Percentiles rank a stretch among this genome's conserved stretches.
These are phyloP conservation scores for Rhizophagus clarus DNA, from an alignment of 192 early-diverging fungal species.

Conservation along the genomic window DNA sequence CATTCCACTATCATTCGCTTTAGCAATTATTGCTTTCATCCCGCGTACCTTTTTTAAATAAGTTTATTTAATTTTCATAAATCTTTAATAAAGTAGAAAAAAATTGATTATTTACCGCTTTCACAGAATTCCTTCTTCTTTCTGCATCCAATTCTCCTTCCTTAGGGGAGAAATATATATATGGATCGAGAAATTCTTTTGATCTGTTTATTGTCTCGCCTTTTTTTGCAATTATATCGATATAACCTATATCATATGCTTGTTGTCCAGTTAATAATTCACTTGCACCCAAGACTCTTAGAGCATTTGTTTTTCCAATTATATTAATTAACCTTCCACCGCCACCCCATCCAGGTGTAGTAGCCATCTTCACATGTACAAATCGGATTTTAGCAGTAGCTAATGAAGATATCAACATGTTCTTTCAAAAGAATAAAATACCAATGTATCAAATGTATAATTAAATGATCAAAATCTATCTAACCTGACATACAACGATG, in stretches of 20 bases:
- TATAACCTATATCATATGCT: constrained; percentile 45
- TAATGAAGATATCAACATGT: neutral
- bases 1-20: neutral
- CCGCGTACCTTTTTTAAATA: neutral
- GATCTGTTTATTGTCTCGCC: constrained; percentile 34
- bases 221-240: constrained; percentile 36
- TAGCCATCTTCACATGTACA: constrained; percentile 63
- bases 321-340: constrained; percentile 44
- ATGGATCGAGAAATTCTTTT: constrained; percentile 44
- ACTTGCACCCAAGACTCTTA: constrained; percentile 51
- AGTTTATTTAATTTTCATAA: neutral
- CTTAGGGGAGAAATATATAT: constrained; percentile 30
- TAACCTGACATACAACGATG: constrained; percentile 47
- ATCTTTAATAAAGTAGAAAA: neutral
- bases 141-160: neutral
- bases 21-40: constrained; percentile 9
- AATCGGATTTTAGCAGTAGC: constrained; percentile 52
- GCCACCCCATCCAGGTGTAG: constrained; percentile 69
- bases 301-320: constrained; percentile 49
- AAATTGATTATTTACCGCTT: constrained; percentile 3
- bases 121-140: constrained; percentile 19
- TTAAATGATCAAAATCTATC: neutral
- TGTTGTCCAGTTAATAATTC: constrained; percentile 40
- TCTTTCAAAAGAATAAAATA: neutral
- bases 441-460: neutral